Evolutionary conservation across 495 filamentous ascomycete species (phyloP), one percentile per base, ranked within the genome.

Genomic region (Lentithecium fluviatile): DNA sequence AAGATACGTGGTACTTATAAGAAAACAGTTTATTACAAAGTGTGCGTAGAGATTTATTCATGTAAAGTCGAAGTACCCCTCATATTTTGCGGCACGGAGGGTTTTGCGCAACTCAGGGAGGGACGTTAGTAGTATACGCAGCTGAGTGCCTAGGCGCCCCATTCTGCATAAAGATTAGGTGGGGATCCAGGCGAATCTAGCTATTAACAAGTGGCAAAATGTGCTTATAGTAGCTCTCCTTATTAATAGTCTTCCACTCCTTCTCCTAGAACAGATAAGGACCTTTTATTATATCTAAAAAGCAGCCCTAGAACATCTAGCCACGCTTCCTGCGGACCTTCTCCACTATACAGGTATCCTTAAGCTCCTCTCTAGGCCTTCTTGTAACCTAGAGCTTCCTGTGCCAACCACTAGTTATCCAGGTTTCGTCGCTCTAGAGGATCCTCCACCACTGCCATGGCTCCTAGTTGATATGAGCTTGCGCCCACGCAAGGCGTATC

Each of bases 231-330:
- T 56, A 56, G 38, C 38, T 34, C 24, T 56, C 23, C 17, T 54
- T 21, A 26, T 61, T 57, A 38, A 66, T 55, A n/a, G 46, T 46
- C 1, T 53, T 43, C 64, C 45, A 67, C 26, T 67, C 56, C 58
- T 68, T 72, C 59, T 69, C 66, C 65, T 40, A 70, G 58, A 69
- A 69, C 21, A 69, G 36, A 42, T 40, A 29, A 2, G 60, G 66
- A 0, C 64, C 63, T 56, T 70, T 59, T 46, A 11, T 42, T 15
- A 38, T 29, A 23, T 56, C 52, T 17, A 29, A 34, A 38, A 72
- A 67, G 45, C 55, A 65, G 24, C 52, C 70, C 63, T 45, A 70
- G 65, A 72, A 70, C 47, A 70, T 70, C 63, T 52, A 67, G 0
- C 68, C 66, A 8, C 38, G 45, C 19, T 65, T 66, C 29, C 47